A percentile compares a stretch with the other conserved stretches of the same genome.
Conservation (phyloP, 2,329 filamentous ascomycete genomes). For the Annulohypoxylon truncatum region DNA sequence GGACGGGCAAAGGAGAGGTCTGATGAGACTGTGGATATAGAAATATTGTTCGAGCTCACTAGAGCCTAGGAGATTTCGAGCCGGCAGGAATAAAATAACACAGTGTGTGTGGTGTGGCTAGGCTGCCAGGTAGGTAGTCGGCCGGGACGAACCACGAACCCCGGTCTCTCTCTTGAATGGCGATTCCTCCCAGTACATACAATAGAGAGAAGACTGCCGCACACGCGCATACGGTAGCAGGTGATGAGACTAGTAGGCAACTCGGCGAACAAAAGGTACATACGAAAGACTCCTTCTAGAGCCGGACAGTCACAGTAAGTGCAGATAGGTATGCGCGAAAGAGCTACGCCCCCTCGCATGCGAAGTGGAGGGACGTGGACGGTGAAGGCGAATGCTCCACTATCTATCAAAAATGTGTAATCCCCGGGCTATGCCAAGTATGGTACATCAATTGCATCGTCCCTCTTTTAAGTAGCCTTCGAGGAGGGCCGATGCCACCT, state of each 20-base stretch:
- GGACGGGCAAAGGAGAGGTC: conserved; percentile 3
- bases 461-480: conserved; percentile 43
- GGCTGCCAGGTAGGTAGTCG: background rate
- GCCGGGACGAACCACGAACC: conserved; percentile 21
- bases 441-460: conserved; percentile 43
- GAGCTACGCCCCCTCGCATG: conserved; percentile 41
- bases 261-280: conserved; percentile 19
- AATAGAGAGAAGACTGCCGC: conserved; percentile 22
- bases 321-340: conserved; percentile 44
- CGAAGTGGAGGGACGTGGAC: conserved; percentile 40
- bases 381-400: conserved; percentile 41
- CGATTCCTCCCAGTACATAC: conserved; percentile 25
- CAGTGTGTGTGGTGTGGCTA: conserved; percentile 36
- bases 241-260: conserved; percentile 27
- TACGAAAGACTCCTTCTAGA: conserved; percentile 26
- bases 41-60: conserved; percentile 14
- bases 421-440: conserved; percentile 40
- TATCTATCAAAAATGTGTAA: conserved; percentile 41
- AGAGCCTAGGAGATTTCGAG: conserved; percentile 22
- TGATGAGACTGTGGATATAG: background rate
- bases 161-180: conserved; percentile 11
- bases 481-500: conserved; percentile 45
- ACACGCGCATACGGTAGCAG: conserved; percentile 32
- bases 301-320: conserved; percentile 43
- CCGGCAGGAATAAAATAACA: conserved; percentile 31